Conservation (phyloP, 257 asterid genomes). For the Solanum etuberosum region DNA sequence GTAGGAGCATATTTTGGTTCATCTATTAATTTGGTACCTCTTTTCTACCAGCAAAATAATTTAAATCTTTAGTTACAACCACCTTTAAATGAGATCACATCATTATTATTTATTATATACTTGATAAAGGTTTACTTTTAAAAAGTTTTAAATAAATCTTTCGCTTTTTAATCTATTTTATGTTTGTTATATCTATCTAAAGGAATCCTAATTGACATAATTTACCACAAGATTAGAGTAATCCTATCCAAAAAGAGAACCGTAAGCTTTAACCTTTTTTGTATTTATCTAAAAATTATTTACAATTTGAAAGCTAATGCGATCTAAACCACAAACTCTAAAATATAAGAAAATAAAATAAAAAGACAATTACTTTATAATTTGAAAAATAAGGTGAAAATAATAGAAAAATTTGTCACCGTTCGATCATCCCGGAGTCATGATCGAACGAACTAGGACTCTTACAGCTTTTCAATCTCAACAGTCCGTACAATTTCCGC, state of each 20-base stretch:
- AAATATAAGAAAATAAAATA: background rate
- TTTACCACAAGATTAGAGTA: background rate
- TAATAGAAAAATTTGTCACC: conserved; percentile 7
- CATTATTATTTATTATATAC: background rate
- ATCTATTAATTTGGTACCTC: background rate
- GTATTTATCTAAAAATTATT: background rate
- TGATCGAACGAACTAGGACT: conserved; percentile 47
- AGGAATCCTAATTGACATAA: background rate
- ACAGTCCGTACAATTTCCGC: conserved; percentile 53
- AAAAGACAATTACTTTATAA: background rate
- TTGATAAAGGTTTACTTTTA: background rate
- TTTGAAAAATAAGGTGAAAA: background rate
- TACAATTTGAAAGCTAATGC: background rate
- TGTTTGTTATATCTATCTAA: background rate
- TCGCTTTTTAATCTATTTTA: background rate
- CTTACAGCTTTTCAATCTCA: conserved; percentile 52
- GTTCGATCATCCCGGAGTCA: conserved; percentile 24
- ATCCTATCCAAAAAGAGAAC: background rate
- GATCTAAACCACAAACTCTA: background rate
- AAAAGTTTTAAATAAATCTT: background rate
- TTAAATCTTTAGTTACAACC: background rate
- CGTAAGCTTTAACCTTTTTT: background rate
- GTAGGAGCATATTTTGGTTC: background rate
- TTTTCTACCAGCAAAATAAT: background rate
- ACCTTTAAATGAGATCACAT: background rate